Base-by-base conservation (phyloP, 1,139 yeast genomes). In the Zygosaccharomyces sapae region DNA sequence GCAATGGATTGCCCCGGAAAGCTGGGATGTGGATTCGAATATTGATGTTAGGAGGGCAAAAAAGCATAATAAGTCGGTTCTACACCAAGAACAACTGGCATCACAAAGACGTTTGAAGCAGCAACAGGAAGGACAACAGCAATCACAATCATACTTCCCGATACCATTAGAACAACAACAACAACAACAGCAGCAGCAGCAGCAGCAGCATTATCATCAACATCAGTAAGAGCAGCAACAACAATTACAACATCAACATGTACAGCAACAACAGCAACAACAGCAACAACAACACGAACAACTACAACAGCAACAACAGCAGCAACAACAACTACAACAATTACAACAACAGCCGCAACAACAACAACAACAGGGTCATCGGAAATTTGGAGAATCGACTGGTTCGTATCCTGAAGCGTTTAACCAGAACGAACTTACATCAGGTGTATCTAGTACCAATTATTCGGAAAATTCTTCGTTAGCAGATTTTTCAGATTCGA, bases 1-100 rank as follows among this genome's bases (percentile, higher is more conserved):
- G 37, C 61, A 52, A 45, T 70, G 92, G 92, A 73, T 72, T 33
- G 86, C 92, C 0, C 92, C 92, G 0, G 90, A 84, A 59, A 79
- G 85, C 60, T 84, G 92, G 92, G 90, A 83, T 55, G 87, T 83
- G 6, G 81, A 79, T 53, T 68, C 69, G 3, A 74, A 60, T 10
- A 40, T 46, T 8, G 52, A 50, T 25, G 49, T 43, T 31, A 46
- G 46, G 41, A 53, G 43, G 25, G 25, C 37, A 7, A 47, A 52
- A 29, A 53, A 51, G 24, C 37, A 39, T 30, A 24, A 29, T 33
- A 20, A n/a, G 19, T 24, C 25, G 13, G 25, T 29, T n/a, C n/a
- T 27, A 44, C 48, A 50, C 4, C 52, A 24, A 45, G 48, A 34
- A 27, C 52, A 27, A 44, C 50, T 39, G 22, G 48, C 39, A 18